phyloP scores from a whole-genome alignment of 2,329 filamentous ascomycete species.

The Phyllosticta citriasiana region DNA sequence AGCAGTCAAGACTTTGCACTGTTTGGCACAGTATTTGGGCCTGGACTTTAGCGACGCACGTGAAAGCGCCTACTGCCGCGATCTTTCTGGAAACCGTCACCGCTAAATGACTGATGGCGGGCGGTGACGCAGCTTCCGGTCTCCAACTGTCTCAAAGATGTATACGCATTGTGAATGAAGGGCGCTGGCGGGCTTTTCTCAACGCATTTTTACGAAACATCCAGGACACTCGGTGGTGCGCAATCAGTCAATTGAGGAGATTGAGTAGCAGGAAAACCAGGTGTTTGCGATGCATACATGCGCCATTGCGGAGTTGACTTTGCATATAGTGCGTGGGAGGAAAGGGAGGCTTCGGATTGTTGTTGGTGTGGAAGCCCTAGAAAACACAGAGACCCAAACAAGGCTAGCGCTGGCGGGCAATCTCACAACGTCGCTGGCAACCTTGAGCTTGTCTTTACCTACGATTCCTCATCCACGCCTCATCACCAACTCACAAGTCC shows the following conservation, averaged over 20 bases:
- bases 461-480: neutral
- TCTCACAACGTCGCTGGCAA: neutral
- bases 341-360: neutral
- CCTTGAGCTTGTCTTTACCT: neutral
- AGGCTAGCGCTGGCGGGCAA: neutral
- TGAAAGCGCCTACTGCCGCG: neutral
- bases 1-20: neutral
- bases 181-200: no score
- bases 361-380: neutral
- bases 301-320: no score
- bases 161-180: no score
- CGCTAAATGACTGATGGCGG: neutral
- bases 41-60: neutral
- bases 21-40: neutral
- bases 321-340: no score
- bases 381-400: neutral
- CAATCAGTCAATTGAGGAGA: no score
- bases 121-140: neutral
- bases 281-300: no score
- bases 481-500: neutral
- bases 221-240: no score
- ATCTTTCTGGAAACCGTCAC: neutral
- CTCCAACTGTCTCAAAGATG: neutral
- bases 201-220: no score
- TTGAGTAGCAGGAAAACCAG: no score